Evolutionary conservation across 2,329 filamentous ascomycete species (phyloP).

Genomic region (Basipetospora chlamydospora): DNA sequence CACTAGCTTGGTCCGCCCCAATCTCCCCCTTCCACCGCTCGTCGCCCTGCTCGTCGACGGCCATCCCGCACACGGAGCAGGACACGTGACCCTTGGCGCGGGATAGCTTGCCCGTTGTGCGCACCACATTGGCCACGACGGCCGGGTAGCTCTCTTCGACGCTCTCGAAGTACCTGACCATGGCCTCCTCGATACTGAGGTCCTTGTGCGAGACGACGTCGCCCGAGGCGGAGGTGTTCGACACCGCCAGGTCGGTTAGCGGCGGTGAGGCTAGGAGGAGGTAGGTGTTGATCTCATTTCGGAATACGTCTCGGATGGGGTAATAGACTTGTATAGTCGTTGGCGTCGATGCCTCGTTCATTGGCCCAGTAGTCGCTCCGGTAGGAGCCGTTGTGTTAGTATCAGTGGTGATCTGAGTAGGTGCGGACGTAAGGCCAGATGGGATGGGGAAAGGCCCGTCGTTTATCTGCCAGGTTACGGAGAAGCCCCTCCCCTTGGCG

Average conservation of each 20-base stretch:
- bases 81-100: slow-evolving; percentile 17
- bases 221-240: slow-evolving; percentile 12
- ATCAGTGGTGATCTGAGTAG: too few species aligned
- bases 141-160: slow-evolving; percentile 75
- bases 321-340: slow-evolving; percentile 41
- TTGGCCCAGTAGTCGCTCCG: too few species aligned
- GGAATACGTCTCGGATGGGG: slow-evolving; percentile 72
- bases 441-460: slow-evolving; percentile 45
- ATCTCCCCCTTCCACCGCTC: slow-evolving; percentile 48
- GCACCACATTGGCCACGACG: slow-evolving; percentile 89
- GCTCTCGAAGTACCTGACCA: slow-evolving; percentile 67
- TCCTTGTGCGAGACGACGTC: slow-evolving; percentile 53
- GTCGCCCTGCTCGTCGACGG: slow-evolving; percentile 47
- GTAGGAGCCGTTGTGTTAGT: too few species aligned
- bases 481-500: slow-evolving; percentile 78
- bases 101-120: slow-evolving; percentile 72
- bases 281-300: slow-evolving; percentile 63
- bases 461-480: slow-evolving; percentile 65
- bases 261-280: slow-evolving; percentile 36
- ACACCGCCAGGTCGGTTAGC: slow-evolving; percentile 29
- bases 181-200: slow-evolving; percentile 80
- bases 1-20: slow-evolving; percentile 28
- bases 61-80: slow-evolving; percentile 58
- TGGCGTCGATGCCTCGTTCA: slow-evolving; percentile 10
- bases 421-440: neutral